phyloP scores from a whole-genome alignment of 2,329 filamentous ascomycete species.

The Ophiostoma fasciatum region DNA sequence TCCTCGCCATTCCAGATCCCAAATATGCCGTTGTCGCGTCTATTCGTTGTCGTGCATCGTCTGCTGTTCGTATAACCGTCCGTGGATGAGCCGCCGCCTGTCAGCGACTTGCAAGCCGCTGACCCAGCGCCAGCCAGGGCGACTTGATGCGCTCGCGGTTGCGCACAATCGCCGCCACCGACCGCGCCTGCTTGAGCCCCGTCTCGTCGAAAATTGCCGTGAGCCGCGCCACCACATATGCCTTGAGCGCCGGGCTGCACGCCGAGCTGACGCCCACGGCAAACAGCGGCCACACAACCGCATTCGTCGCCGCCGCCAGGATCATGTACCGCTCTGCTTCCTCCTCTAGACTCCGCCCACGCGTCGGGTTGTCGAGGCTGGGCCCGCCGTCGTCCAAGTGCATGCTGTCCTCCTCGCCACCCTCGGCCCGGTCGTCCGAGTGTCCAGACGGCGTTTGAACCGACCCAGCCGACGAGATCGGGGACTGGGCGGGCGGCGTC shows the following conservation, averaged over 20 bases:
- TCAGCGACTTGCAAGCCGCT: no score
- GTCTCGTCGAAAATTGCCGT: slow-evolving; percentile 30
- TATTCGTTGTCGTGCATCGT: not conserved
- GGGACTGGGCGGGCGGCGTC: slow-evolving; percentile 6
- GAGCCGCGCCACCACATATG: slow-evolving; percentile 30
- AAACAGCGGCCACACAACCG: slow-evolving; percentile 35
- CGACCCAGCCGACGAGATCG: slow-evolving; percentile 4
- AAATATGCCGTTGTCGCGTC: not conserved
- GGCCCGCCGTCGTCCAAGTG: slow-evolving; percentile 17
- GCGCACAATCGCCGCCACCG: slow-evolving; percentile 27
- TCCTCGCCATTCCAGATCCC: not conserved
- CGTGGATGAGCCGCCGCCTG: no score
- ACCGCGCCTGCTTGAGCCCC: slow-evolving; percentile 28
- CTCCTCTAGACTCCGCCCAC: slow-evolving; percentile 19
- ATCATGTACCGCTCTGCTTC: slow-evolving; percentile 32
- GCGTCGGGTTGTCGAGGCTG: slow-evolving; percentile 26
- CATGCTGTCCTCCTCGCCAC: slow-evolving; percentile 3
- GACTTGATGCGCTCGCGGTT: slow-evolving; percentile 18
- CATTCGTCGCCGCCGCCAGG: slow-evolving; percentile 31
- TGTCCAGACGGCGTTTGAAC: slow-evolving; percentile 4
- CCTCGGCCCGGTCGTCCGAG: slow-evolving; percentile 1
- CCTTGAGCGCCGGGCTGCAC: slow-evolving; percentile 25
- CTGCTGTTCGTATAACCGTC: no score
- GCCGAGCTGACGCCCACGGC: slow-evolving; percentile 32
- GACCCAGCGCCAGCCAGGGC: slow-evolving; percentile 7